Evolutionary conservation across 2,329 filamentous ascomycete genomes (phyloP).

Genomic region (Xylariaceae sp.): DNA sequence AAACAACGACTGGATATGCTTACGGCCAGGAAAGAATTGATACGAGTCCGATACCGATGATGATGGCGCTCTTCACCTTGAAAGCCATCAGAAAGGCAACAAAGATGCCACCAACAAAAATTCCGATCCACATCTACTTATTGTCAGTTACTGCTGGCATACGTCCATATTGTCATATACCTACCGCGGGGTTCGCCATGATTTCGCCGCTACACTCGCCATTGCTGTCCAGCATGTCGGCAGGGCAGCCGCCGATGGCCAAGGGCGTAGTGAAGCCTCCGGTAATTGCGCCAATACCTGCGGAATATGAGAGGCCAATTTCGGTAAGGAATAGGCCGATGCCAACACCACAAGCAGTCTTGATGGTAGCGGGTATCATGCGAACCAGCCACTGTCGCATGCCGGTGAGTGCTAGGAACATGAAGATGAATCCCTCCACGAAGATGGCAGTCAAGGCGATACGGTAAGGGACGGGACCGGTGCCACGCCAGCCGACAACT

Average conservation of each 20-base stretch:
- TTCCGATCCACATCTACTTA: slow-evolving; percentile 71
- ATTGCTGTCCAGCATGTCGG: slow-evolving; percentile 45
- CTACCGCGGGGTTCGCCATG: slow-evolving; percentile 70
- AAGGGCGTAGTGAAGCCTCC: slow-evolving; percentile 66
- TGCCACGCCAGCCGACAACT: slow-evolving; percentile 57
- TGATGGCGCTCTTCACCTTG: slow-evolving; percentile 68
- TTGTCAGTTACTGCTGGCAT: slow-evolving; percentile 16
- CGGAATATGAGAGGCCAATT: slow-evolving; percentile 67
- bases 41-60: slow-evolving; percentile 66
- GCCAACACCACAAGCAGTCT: slow-evolving; percentile 60
- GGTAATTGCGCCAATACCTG: slow-evolving; percentile 77
- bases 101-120: slow-evolving; percentile 72
- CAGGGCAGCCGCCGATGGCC: slow-evolving; percentile 67
- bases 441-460: slow-evolving; percentile 61
- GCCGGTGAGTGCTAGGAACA: slow-evolving; percentile 59
- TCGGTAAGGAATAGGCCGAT: slow-evolving; percentile 61
- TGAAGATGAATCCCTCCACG: slow-evolving; percentile 59
- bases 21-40: slow-evolving; percentile 71
- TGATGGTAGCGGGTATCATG: slow-evolving; percentile 59
- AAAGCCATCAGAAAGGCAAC: slow-evolving; percentile 78
- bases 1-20: slow-evolving; percentile 29
- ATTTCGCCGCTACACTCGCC: slow-evolving; percentile 54
- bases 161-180: slow-evolving; percentile 11
- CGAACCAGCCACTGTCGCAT: slow-evolving; percentile 69
- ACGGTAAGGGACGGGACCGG: slow-evolving; percentile 51